Evolutionary conservation across 768 basidiomycete species (phyloP).

Genomic region (Russula ochroleuca): DNA sequence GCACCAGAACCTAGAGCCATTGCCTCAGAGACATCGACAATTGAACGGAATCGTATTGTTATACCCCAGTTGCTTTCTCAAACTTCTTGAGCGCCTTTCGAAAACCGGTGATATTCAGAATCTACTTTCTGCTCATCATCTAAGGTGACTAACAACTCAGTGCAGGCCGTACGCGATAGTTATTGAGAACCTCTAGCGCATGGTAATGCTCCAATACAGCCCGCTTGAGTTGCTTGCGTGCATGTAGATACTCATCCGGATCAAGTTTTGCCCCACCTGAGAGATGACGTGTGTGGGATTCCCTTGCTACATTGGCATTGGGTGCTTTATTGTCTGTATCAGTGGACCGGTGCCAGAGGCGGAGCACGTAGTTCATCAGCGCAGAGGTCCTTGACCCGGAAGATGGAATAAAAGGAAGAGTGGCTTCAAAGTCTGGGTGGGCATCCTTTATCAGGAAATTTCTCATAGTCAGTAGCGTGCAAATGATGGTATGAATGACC

Average conservation of each 20-base stretch:
- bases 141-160: constrained; percentile 12
- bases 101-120: constrained; percentile 87
- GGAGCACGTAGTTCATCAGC: neutral
- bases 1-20: constrained; percentile 52
- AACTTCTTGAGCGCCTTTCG: constrained; percentile 84
- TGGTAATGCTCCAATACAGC: constrained; percentile 83
- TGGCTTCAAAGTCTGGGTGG: constrained; percentile 8
- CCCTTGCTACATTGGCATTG: constrained; percentile 4
- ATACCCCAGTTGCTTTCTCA: constrained; percentile 69
- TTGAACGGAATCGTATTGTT: constrained; percentile 2
- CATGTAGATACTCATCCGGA: constrained; percentile 76
- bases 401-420: neutral
- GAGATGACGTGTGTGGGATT: constrained; percentile 4
- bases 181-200: constrained; percentile 78
- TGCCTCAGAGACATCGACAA: neutral
- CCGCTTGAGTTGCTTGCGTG: constrained; percentile 80
- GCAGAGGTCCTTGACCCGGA: neutral
- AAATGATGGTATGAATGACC: neutral
- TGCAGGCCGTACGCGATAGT: constrained; percentile 62
- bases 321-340: neutral
- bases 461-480: neutral
- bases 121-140: constrained; percentile 39
- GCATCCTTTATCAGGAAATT: constrained; percentile 1
- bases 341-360: neutral
- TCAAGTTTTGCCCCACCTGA: constrained; percentile 35